Evolutionary conservation across 2,329 filamentous ascomycete species (phyloP).

Genomic region (Botrytis sinoallii): DNA sequence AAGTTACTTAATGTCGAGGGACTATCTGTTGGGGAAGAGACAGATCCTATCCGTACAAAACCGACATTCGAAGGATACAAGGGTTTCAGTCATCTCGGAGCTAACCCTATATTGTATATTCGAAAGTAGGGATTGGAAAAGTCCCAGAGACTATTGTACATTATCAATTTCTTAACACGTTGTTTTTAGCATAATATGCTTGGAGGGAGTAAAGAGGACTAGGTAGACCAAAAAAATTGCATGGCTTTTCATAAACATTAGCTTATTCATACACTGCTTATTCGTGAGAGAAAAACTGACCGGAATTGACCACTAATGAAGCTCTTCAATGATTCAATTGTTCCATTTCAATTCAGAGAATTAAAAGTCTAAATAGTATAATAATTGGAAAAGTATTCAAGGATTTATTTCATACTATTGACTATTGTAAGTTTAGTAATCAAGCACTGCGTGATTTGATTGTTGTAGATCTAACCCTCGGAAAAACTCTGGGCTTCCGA

Average conservation of each 20-base stretch:
- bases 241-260: too few relatives aligned
- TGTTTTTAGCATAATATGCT: neutral
- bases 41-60: neutral
- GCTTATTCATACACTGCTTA: neutral
- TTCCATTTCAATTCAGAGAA: too few relatives aligned
- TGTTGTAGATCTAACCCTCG: neutral
- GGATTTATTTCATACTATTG: too few relatives aligned
- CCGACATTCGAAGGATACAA: neutral
- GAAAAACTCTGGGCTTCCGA: neutral
- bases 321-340: too few relatives aligned
- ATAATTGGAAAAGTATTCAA: too few relatives aligned
- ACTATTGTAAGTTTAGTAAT: too few relatives aligned
- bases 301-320: too few relatives aligned
- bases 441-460: neutral
- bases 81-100: fast-evolving
- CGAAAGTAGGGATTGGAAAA: neutral
- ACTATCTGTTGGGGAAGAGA: neutral
- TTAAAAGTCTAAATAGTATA: too few relatives aligned
- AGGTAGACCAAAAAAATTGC: neutral
- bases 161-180: neutral
- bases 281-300: too few relatives aligned
- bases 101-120: neutral
- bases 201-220: neutral
- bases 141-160: neutral
- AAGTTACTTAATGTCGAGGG: neutral